Base-by-base conservation (phyloP, 345 rosid genomes). In the Populus tremula region DNA sequence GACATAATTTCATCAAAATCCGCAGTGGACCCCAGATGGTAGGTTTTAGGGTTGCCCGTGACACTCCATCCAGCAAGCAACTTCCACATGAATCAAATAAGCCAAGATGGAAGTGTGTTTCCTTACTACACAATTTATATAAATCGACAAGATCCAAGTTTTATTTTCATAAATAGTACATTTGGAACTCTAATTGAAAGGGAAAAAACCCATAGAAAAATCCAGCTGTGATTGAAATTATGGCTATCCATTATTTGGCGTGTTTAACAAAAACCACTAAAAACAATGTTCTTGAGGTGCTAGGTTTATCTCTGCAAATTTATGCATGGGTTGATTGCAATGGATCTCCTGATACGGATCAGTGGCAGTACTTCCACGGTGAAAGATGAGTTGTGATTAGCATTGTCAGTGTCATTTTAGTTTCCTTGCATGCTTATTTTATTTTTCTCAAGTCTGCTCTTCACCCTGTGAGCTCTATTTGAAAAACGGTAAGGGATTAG, bases 21-120 rank as follows among this genome's bases (percentile, higher is more conserved):
- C 64, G 21, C 6, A 12, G 79, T 80, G 88, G 86, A 79, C 70
- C 81, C 87, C 83, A 59, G 38, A 6, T 11, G 47, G 35, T 14
- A 18, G 73, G 59, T 69, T 5, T 27, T 45, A 61, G 69, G 17
- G 66, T 21, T 70, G 69, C 74, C 79, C 79, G 79, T 77, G 79
- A 77, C 61, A 62, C 43, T 45, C 70, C 41, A 76, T 68, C 76
- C 73, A 59, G 66, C 68, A 31, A 41, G 62, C 43, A 76, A 36
- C 70, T 61, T 66, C 64, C 73, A 76, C 16, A 12, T 45, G 17
- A 11, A 47, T 35, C 38, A n/a, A 68, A 71, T 53, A 77, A 1
- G 73, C 69, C 82, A 76, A 70, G 50, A 61, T 73, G 21, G 39
- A 75, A 53, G 23, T 67, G 33, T 38, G 18, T 47, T 73, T 73